phyloP scores from a whole-genome alignment of 1,284 basidiomycete species.

The Stereum hirsutum region DNA sequence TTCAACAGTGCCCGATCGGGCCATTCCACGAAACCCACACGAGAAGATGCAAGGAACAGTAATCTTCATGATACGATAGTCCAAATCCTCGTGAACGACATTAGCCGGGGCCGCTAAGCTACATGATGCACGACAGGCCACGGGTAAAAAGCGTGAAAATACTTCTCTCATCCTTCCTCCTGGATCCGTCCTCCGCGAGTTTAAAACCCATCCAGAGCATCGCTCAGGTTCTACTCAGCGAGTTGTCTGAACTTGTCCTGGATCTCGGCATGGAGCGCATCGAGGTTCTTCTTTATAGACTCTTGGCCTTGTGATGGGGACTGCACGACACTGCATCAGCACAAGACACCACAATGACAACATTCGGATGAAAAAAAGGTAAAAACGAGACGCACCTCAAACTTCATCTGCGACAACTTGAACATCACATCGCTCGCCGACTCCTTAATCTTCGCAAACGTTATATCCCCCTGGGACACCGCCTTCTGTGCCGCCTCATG shows the following conservation, averaged over 20 bases:
- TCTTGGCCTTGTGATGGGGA: conserved; percentile 83
- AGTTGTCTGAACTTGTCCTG: conserved; percentile 85
- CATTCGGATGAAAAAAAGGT: conserved; percentile 13
- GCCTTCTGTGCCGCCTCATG: conserved; percentile 84
- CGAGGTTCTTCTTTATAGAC: conserved; percentile 71
- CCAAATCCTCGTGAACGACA: too few species aligned
- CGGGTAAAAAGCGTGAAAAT: too few species aligned
- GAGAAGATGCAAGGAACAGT: too few species aligned
- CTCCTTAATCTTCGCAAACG: conserved; percentile 92
- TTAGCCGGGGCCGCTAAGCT: too few species aligned
- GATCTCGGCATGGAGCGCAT: conserved; percentile 74
- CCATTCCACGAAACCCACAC: too few species aligned
- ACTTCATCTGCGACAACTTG: conserved; percentile 98
- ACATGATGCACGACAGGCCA: too few species aligned
- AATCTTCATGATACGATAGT: too few species aligned
- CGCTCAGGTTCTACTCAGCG: conserved; percentile 54
- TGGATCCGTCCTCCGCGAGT: too few species aligned
- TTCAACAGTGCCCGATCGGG: too few species aligned
- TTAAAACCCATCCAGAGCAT: too few species aligned
- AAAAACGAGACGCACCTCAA: conserved; percentile 56
- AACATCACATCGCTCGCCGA: conserved; percentile 84
- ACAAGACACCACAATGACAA: conserved; percentile 2
- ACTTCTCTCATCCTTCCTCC: too few species aligned
- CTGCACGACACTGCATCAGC: conserved; percentile 28
- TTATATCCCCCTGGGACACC: conserved; percentile 79